These are phyloP conservation scores for Elaeagnus macrophylla DNA, from an alignment of 306 rosid species.

Conservation along the genomic window DNA sequence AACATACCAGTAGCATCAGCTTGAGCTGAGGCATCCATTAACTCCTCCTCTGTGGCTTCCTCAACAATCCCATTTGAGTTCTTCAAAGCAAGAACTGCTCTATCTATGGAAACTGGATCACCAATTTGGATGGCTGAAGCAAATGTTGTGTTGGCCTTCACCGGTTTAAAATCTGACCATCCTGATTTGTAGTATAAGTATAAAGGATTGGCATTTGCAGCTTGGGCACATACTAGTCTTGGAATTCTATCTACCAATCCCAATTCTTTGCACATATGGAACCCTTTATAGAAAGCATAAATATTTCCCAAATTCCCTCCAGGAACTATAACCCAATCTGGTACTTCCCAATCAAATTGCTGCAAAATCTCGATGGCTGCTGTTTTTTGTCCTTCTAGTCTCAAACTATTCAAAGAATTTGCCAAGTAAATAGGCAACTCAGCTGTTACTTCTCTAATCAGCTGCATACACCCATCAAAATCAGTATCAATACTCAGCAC, in stretches of 20 bases:
- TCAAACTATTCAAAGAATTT: conserved; percentile 58
- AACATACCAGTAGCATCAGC: conserved; percentile 89
- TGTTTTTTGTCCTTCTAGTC: conserved; percentile 77
- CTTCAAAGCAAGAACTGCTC: conserved; percentile 67
- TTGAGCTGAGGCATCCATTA: conserved; percentile 81
- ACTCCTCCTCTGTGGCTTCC: conserved; percentile 86
- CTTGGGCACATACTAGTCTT: conserved; percentile 88
- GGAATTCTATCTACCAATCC: conserved; percentile 78
- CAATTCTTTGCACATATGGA: conserved; percentile 63
- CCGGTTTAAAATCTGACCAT: conserved; percentile 58
- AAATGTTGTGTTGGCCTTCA: conserved; percentile 51
- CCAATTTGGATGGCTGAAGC: conserved; percentile 86
- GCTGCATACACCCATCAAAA: conserved; percentile 78
- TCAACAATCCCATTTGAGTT: conserved; percentile 71
- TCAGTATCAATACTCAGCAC: conserved; percentile 74
- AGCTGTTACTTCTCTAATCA: conserved; percentile 65
- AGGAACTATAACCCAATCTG: conserved; percentile 80
- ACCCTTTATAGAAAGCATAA: conserved; percentile 82
- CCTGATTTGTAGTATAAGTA: conserved; percentile 61
- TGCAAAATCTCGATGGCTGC: conserved; percentile 82
- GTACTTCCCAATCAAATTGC: conserved; percentile 82
- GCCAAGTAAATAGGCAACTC: conserved; percentile 69
- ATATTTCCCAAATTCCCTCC: conserved; percentile 80
- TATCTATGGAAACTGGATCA: conserved; percentile 78
- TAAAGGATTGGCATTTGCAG: conserved; percentile 74